A percentile compares a stretch with the other conserved stretches of the same genome.
These are phyloP conservation scores for Porodaedalea pini DNA, from an alignment of 1,284 basidiomycete genomes.

Conservation along the genomic window DNA sequence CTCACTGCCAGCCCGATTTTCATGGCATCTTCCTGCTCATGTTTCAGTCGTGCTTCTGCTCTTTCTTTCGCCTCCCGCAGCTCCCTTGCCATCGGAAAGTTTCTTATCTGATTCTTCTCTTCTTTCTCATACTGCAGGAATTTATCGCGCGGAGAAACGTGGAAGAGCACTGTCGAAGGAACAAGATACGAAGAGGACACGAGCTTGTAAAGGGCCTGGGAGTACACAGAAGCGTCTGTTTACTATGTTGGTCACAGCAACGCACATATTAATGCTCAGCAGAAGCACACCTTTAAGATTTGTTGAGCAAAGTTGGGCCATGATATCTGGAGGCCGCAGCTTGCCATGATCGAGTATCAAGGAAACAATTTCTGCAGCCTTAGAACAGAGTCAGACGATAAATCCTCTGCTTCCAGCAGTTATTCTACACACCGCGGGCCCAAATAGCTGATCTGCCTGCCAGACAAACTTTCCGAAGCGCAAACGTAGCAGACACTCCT, in stretches of 20 bases:
- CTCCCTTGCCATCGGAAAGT: slow-evolving; percentile 74
- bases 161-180: slow-evolving; percentile 67
- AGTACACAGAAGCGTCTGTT: slow-evolving; percentile 50
- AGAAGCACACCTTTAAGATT: slow-evolving; percentile 54
- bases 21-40: slow-evolving; percentile 71
- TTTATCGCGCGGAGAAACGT: slow-evolving; percentile 72
- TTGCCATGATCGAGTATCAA: slow-evolving; percentile 84
- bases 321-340: slow-evolving; percentile 71
- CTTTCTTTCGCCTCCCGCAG: slow-evolving; percentile 63
- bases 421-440: slow-evolving; percentile 53
- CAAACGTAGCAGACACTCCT: slow-evolving; percentile 75
- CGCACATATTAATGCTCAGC: not conserved
- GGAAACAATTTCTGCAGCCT: slow-evolving; percentile 76
- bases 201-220: slow-evolving; percentile 60
- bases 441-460: slow-evolving; percentile 67
- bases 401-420: not conserved
- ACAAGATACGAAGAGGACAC: slow-evolving; percentile 65
- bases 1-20: slow-evolving; percentile 63
- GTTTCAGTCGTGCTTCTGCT: slow-evolving; percentile 56
- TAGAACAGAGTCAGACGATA: slow-evolving; percentile 4
- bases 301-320: slow-evolving; percentile 48
- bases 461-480: slow-evolving; percentile 80
- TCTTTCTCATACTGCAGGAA: slow-evolving; percentile 71
- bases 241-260: not conserved
- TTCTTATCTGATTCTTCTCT: slow-evolving; percentile 65